phyloP scores from a whole-genome alignment of 805 yeast genomes.

The Lachancea cidri region DNA sequence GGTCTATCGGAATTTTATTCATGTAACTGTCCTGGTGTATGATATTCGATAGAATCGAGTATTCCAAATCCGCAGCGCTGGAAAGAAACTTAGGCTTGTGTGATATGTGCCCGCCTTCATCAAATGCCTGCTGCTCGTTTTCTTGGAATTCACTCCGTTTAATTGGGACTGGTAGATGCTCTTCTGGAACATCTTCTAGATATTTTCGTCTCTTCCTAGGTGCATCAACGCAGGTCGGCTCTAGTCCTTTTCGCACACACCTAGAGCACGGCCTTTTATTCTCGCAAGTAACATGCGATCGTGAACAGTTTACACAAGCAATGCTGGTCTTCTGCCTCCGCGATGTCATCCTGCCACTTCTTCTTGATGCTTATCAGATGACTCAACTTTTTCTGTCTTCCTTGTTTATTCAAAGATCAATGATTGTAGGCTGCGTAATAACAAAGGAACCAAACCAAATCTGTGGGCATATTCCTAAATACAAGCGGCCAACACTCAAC shows the following conservation, averaged over 20 bases:
- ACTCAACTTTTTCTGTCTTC: not conserved
- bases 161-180: conserved; percentile 12
- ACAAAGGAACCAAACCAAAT: too few relatives aligned
- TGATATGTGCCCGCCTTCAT: conserved; percentile 19
- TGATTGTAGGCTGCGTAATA: too few relatives aligned
- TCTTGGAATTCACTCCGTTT: conserved; percentile 6
- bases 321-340: conserved; percentile 65
- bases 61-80: conserved; percentile 68
- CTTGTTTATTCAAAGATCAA: not conserved
- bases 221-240: conserved; percentile 76
- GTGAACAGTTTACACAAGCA: conserved; percentile 89
- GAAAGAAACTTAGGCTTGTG: conserved; percentile 49
- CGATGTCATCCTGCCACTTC: conserved; percentile 9
- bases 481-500: too few relatives aligned
- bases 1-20: conserved; percentile 24
- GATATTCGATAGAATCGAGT: conserved; percentile 61
- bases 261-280: conserved; percentile 73
- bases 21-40: conserved; percentile 38
- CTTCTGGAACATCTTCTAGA: conserved; percentile 52
- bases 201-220: conserved; percentile 84
- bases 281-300: conserved; percentile 91
- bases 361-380: not conserved
- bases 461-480: too few relatives aligned
- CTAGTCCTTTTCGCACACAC: conserved; percentile 66
- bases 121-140: conserved; percentile 20